These are phyloP conservation scores for Pseudocercospora macadamiae DNA, from an alignment of 2,329 filamentous ascomycete species.

Conservation along the genomic window DNA sequence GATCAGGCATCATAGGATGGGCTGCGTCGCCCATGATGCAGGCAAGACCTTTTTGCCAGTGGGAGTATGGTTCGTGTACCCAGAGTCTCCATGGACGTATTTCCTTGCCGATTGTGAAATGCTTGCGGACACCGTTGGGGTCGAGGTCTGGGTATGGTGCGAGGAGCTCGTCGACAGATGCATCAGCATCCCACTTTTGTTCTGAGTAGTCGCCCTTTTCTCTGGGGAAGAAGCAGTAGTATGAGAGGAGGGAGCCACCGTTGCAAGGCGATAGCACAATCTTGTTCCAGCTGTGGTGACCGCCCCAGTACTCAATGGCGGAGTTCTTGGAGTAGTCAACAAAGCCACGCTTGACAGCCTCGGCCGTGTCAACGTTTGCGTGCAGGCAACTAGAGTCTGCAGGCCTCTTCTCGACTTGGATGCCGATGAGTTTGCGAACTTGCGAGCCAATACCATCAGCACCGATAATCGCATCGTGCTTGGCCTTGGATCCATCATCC, in stretches of 20 bases:
- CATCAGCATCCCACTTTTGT: constrained; percentile 62
- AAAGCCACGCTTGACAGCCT: constrained; percentile 63
- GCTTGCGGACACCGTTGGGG: constrained; percentile 54
- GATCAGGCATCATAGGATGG: constrained; percentile 67
- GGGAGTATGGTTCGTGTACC: constrained; percentile 65
- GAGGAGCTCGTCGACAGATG: constrained; percentile 58
- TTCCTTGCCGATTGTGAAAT: constrained; percentile 63
- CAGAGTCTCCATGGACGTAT: constrained; percentile 69
- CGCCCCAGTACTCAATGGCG: constrained; percentile 72
- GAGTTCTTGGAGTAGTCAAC: constrained; percentile 64
- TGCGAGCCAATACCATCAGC: constrained; percentile 69
- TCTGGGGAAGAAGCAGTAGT: constrained; percentile 71
- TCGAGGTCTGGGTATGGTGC: constrained; percentile 65
- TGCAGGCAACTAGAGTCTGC: constrained; percentile 66
- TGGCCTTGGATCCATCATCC: constrained; percentile 56
- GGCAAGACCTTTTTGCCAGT: constrained; percentile 55
- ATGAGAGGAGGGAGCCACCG: constrained; percentile 65
- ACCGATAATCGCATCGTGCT: constrained; percentile 65
- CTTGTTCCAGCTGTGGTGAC: constrained; percentile 65
- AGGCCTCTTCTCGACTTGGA: constrained; percentile 62
- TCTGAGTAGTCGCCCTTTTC: constrained; percentile 62
- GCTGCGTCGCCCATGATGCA: constrained; percentile 68
- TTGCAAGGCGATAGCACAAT: constrained; percentile 73
- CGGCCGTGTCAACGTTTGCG: constrained; percentile 64
- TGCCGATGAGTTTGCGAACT: constrained; percentile 66